Base-by-base conservation (phyloP, 108 stramenopile genomes). In the Fragilaria radians region DNA sequence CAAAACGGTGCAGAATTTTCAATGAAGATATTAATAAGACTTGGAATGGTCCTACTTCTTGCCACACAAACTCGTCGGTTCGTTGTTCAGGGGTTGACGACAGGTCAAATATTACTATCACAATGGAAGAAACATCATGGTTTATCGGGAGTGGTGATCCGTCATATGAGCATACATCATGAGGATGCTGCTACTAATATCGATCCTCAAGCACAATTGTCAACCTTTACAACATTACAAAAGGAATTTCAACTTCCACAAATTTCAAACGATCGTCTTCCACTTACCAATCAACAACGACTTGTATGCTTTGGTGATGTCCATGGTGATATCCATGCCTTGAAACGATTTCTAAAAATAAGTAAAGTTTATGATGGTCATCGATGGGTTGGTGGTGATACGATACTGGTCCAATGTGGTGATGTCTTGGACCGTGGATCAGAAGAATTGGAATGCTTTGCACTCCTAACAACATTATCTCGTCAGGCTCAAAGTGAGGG, bases 271-370 rank as follows among this genome's bases (percentile, higher is more conserved):
- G 52, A 52, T 52, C 22, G 52, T 27, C 18, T 52, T 1, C 24
- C 57, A 22, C 31, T 76, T 9, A 7, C 51, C 19, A 52, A 72
- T 22, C 56, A 60, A 1, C 76, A 75, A 65, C 76, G 87, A 11
- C 60, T 87, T n/a, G 79, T 86, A 36, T 69, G 81, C 34, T 63
- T 91, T 33, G 89, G 89, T 9, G 89, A 91, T 51, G 77, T 91
- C 3, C 89, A 91, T 63, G 89, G 89, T 18, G 85, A 87, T 55
- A 26, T 81, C 1, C 24, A 68, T 19, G 82, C 82, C 7, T 59
- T 91, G 24, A 52, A 67, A 21, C 19, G 49, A 0, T 80, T 78
- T 36, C 59, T 91, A 34, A 28, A 45, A 5, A 27, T 68, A 0
- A 57, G 59, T 0, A 65, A 61, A 18, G 59, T 60, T 19, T 46